phyloP scores from a whole-genome alignment of 805 yeast genomes.

The Torulaspora indica region DNA sequence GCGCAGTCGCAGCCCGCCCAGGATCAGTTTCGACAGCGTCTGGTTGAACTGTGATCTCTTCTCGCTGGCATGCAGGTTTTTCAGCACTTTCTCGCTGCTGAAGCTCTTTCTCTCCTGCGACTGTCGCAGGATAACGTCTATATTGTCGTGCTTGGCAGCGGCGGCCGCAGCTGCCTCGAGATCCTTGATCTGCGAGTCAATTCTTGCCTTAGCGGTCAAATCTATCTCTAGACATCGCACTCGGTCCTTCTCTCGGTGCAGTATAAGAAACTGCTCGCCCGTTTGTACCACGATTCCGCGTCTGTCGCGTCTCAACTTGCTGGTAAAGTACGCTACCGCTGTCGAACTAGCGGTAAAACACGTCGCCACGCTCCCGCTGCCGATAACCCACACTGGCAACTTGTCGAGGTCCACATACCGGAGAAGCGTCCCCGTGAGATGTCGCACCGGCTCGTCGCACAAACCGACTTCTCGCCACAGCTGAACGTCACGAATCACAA shows the following conservation, averaged over 20 bases:
- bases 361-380: slow-evolving; percentile 2
- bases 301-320: slow-evolving; percentile 23
- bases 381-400: slow-evolving; percentile 31
- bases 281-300: slow-evolving; percentile 25
- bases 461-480: slow-evolving; percentile 20
- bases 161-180: slow-evolving; percentile 2
- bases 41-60: slow-evolving; percentile 28
- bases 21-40: slow-evolving; percentile 35
- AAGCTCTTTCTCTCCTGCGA: slow-evolving; percentile 17
- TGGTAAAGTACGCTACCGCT: slow-evolving; percentile 26
- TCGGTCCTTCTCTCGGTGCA: slow-evolving; percentile 5
- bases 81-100: slow-evolving; percentile 16
- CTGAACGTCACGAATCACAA: slow-evolving; percentile 28
- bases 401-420: slow-evolving; percentile 23
- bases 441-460: background rate
- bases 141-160: slow-evolving; percentile 11
- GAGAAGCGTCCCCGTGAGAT: slow-evolving; percentile 18
- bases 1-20: slow-evolving; percentile 37
- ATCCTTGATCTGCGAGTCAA: slow-evolving; percentile 13
- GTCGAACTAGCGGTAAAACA: slow-evolving; percentile 30
- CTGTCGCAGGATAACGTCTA: slow-evolving; percentile 24
- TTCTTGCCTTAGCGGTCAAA: slow-evolving; percentile 5
- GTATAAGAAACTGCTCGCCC: slow-evolving; percentile 4
- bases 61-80: slow-evolving; percentile 25
- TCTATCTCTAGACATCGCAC: slow-evolving; percentile 15